Evolutionary conservation across 2,329 filamentous ascomycete genomes (phyloP), one percentile per base, ranked within the genome.

Genomic region (Pyrenophora graminea): DNA sequence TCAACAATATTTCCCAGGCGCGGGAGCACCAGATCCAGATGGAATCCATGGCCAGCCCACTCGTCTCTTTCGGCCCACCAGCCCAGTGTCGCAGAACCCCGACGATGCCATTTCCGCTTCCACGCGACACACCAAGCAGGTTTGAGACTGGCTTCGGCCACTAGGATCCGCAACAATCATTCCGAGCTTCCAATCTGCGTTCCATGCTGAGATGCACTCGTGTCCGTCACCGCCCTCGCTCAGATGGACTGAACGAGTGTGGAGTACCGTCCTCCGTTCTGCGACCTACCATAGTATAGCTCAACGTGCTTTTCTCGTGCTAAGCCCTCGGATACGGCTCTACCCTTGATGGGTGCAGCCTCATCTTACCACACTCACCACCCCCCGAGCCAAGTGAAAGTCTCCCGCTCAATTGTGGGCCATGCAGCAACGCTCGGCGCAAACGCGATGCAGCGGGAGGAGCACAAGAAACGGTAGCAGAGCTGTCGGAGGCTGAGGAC

Each of bases 121-220:
- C 70, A 71, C 70, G 69, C 69, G 68, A 69, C 58, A 54, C 48
- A 53, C 61, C 59, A 69, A 48, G 59, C 62, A 47, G 21, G 23
- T 53, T 57, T 51, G 27, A 47, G 55, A 48, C 47, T 59, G 50
- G 47, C 32, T 52, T 30, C 36, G 23, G 44, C 39, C 53, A 41
- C 47, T 50, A 59, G 45, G 41, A 46, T 48, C 53, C 39, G 38
- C 49, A 36, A 53, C 39, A 51, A 56, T 54, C 47, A 45, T 45
- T 59, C 51, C 51, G 47, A 52, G 39, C 55, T 63, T 62, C 57
- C 56, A 60, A 62, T 54, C 51, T 57, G 45, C 48, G 56, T 56
- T 61, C 47, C 48, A 40, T 47, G 46, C 49, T 53, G 44, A 51
- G 39, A 49, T 50, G 38, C 34, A 40, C 31, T 36, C 48, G 51